phyloP scores from a whole-genome alignment of 2,329 filamentous ascomycete species.

The Neofusicoccum sp. region DNA sequence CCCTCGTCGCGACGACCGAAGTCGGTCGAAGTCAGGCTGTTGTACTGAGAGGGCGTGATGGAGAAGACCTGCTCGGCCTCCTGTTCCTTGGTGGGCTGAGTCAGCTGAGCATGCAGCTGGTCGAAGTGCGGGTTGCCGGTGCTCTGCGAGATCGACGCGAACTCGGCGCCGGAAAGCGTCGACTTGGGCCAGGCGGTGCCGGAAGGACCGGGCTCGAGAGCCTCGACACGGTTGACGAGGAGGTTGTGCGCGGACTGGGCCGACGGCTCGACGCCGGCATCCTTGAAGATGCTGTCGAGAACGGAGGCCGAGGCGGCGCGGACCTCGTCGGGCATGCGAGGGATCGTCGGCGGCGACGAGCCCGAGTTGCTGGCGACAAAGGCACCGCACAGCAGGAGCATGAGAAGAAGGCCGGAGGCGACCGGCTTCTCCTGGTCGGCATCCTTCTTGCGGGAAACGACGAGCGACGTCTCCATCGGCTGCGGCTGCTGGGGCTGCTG shows the following conservation, averaged over 20 bases:
- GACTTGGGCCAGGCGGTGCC: conserved; percentile 37
- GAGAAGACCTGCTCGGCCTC: conserved; percentile 85
- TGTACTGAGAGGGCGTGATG: conserved; percentile 83
- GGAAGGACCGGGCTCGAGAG: conserved; percentile 39
- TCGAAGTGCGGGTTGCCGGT: conserved; percentile 33
- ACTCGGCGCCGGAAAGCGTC: conserved; percentile 36
- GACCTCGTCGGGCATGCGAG: conserved; percentile 76
- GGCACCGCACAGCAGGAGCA: conserved; percentile 94
- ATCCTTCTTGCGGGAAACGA: conserved; percentile 44
- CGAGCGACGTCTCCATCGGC: conserved; percentile 39
- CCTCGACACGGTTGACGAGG: conserved; percentile 54
- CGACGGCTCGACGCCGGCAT: conserved; percentile 61
- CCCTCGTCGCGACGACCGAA: conserved; percentile 55
- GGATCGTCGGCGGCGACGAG: conserved; percentile 67
- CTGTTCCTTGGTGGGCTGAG: conserved; percentile 72
- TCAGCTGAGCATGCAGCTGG: conserved; percentile 46
- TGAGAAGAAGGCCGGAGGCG: conserved; percentile 80
- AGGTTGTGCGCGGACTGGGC: conserved; percentile 33
- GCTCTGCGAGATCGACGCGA: conserved; percentile 31
- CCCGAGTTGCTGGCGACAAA: conserved; percentile 88
- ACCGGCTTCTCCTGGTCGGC: conserved; percentile 56
- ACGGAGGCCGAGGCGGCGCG: conserved; percentile 74
- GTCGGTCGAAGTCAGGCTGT: conserved; percentile 73
- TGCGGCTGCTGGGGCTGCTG: conserved; percentile 31
- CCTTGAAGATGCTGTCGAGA: conserved; percentile 78